phyloP scores from a whole-genome alignment of 805 yeast species.

The Kockiozyma suomiensis region DNA sequence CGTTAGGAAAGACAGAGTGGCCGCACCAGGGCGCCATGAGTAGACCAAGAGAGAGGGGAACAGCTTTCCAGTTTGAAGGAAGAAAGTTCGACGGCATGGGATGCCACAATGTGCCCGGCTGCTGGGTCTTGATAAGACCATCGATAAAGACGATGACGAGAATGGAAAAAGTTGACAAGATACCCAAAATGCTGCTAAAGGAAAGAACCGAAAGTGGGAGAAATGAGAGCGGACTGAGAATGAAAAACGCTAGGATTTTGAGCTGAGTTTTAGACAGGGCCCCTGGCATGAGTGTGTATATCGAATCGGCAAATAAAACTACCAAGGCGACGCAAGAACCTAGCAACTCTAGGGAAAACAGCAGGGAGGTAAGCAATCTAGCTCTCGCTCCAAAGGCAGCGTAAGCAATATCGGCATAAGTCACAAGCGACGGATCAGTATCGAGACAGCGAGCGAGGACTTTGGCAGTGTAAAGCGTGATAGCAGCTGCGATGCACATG shows the following conservation, averaged over 20 bases:
- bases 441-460: conserved; percentile 74
- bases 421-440: conserved; percentile 75
- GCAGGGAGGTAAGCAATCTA: conserved; percentile 67
- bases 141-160: conserved; percentile 60
- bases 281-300: conserved; percentile 58
- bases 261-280: conserved; percentile 52
- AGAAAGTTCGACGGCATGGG: conserved; percentile 68
- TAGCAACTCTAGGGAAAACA: conserved; percentile 74
- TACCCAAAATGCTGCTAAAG: conserved; percentile 69
- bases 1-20: conserved; percentile 79
- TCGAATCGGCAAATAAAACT: conserved; percentile 82
- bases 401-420: conserved; percentile 86
- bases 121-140: conserved; percentile 59
- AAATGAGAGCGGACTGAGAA: conserved; percentile 78
- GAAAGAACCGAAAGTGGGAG: conserved; percentile 75
- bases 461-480: conserved; percentile 77
- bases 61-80: conserved; percentile 60
- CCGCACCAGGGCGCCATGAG: conserved; percentile 76
- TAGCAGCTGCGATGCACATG: conserved; percentile 59
- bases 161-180: conserved; percentile 66
- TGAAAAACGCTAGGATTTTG: conserved; percentile 63
- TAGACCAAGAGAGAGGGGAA: conserved; percentile 47
- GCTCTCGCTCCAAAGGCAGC: conserved; percentile 83
- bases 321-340: conserved; percentile 83
- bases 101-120: conserved; percentile 74